Evolutionary conservation across 139 green algal genomes (phyloP), one percentile per base, ranked within the genome.

Genomic region (Closterium sp.): DNA sequence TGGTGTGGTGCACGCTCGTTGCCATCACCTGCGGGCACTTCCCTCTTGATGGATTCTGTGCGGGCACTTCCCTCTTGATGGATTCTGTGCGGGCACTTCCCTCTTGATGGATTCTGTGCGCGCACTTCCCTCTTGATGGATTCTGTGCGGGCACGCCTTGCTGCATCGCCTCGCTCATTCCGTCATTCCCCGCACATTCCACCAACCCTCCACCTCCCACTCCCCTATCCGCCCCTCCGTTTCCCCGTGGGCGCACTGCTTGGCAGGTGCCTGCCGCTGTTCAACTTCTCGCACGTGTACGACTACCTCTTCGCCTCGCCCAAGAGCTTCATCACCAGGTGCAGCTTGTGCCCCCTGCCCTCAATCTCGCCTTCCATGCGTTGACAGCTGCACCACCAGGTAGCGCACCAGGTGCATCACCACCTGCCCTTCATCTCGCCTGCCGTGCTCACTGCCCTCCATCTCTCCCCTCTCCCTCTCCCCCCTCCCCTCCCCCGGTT

Each of bases 221-320:
- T 2, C 16, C 38, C 38, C 16, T 23, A 2, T 66, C 38, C 38
- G 38, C 3, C 43, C 38, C 38, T 16, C 5, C 38, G 1, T 16
- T 66, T 9, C 19, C 5, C 4, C n/a, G n/a, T n/a, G n/a, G n/a
- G n/a, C n/a, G n/a, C n/a, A n/a, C n/a, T n/a, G n/a, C n/a, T n/a
- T n/a, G 33, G 43, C 88, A 92, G 85, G 31, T 92, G 90, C 21
- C 86, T 92, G 33, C 90, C 90, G 2, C 32, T 92, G 12, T 84
- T 86, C 55, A 92, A 92, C 90, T 92, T 92, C 84, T 85, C 90
- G 0, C 86, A 91, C 86, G 30, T 92, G 21, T 92, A 92, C 55
- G 83, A 91, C 34, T 92, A 92, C 36, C 90, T 92, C 23, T 91
- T 92, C n/a, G 86, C 90, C 31, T 21, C 88, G 28, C 33, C 87